These are phyloP conservation scores for Phoma sp. DNA, from an alignment of 2,329 filamentous ascomycete genomes.

Conservation along the genomic window DNA sequence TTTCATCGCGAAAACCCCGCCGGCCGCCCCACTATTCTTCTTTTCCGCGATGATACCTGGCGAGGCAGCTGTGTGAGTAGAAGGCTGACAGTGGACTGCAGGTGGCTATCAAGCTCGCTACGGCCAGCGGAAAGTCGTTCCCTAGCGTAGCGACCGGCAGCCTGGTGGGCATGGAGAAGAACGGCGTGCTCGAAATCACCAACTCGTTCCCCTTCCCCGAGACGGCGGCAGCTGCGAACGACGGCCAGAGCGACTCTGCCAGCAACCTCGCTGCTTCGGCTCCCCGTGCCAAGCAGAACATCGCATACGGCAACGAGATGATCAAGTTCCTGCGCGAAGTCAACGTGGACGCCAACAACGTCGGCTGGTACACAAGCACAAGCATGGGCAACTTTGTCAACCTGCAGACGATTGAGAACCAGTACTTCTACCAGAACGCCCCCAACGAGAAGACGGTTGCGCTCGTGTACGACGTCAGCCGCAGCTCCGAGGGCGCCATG, in stretches of 20 bases:
- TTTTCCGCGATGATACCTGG: slow-evolving; percentile 11
- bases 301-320: slow-evolving; percentile 93
- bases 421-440: slow-evolving; percentile 95
- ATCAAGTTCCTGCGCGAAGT: slow-evolving; percentile 95
- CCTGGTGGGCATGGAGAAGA: slow-evolving; percentile 90
- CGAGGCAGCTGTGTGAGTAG: background rate
- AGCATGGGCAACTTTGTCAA: slow-evolving; percentile 99
- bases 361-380: slow-evolving; percentile 98
- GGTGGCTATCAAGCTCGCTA: slow-evolving; percentile 98
- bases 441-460: slow-evolving; percentile 85
- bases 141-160: slow-evolving; percentile 89
- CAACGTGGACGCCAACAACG: slow-evolving; percentile 97
- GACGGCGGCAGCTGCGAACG: slow-evolving; percentile 71
- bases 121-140: slow-evolving; percentile 88
- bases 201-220: slow-evolving; percentile 95
- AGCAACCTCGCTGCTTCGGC: slow-evolving; percentile 79
- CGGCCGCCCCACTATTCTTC: slow-evolving; percentile 38
- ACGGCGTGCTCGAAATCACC: slow-evolving; percentile 83
- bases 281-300: slow-evolving; percentile 89
- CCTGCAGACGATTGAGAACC: slow-evolving; percentile 94
- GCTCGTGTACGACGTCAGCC: slow-evolving; percentile 92
- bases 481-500: slow-evolving; percentile 89
- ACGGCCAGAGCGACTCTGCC: slow-evolving; percentile 44
- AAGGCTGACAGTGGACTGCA: slow-evolving; percentile 51
- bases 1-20: slow-evolving; percentile 40